phyloP scores from a whole-genome alignment of 1,284 basidiomycete genomes.

The Sporisorium iseilematis-ciliati region DNA sequence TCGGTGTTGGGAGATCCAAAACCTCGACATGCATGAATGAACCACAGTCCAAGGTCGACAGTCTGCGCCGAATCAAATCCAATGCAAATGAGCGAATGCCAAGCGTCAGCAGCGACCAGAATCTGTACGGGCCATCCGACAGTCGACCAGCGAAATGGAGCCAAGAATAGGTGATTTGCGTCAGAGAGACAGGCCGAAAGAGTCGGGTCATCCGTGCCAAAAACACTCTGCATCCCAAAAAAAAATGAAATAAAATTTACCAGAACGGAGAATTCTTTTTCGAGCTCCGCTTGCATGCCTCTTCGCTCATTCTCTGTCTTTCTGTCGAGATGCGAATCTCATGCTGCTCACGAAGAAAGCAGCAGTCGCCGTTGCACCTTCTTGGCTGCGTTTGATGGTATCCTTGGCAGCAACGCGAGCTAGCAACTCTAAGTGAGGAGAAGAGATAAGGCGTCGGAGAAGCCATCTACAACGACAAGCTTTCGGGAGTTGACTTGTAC shows the following conservation, averaged over 20 bases:
- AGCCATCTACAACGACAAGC: too few relatives aligned
- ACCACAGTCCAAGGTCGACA: too few relatives aligned
- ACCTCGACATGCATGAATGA: neutral
- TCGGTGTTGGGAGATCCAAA: too few relatives aligned
- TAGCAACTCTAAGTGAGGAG: too few relatives aligned
- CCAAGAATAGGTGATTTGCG: neutral
- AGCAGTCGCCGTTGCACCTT: neutral
- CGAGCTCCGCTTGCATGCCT: neutral
- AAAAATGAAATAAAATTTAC: neutral
- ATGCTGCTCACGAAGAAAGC: neutral
- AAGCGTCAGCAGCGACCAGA: neutral
- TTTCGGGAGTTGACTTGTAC: too few relatives aligned
- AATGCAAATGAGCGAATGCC: neutral
- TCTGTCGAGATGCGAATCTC: neutral
- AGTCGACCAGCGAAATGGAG: neutral
- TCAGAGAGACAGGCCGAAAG: neutral
- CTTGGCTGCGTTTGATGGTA: neutral
- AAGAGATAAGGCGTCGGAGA: too few relatives aligned
- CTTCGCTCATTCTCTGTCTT: neutral
- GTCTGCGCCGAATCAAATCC: neutral
- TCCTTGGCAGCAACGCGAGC: too few relatives aligned
- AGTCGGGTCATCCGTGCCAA: neutral
- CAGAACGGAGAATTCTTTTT: slow-evolving; percentile 9
- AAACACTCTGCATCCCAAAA: neutral
- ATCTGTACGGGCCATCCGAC: too few relatives aligned